These are phyloP conservation scores for Bryum argenteum DNA, from an alignment of 225 moss, liverwort and hornwort genomes.

Conservation along the genomic window DNA sequence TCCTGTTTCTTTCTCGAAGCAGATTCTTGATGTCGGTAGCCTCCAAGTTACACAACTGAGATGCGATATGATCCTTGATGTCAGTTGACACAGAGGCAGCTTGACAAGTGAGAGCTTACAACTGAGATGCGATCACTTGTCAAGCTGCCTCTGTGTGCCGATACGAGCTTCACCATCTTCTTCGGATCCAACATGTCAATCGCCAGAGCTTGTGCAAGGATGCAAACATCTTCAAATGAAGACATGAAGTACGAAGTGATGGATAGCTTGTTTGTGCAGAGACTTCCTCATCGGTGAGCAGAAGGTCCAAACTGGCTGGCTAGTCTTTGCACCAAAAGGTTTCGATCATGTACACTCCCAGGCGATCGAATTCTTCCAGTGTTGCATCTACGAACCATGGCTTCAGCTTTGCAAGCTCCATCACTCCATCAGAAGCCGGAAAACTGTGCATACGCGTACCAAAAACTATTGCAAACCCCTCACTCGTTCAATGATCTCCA, in stretches of 20 bases:
- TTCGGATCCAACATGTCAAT: slow-evolving; percentile 8
- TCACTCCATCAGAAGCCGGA: too few species aligned
- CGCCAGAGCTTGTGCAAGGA: background rate
- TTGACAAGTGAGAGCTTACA: too few species aligned
- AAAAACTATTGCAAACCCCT: too few species aligned
- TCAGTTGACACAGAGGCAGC: too few species aligned
- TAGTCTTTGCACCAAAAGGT: slow-evolving; percentile 8
- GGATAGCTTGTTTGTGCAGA: background rate
- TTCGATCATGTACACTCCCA: slow-evolving; percentile 24
- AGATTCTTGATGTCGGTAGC: slow-evolving; percentile 22
- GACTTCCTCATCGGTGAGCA: background rate
- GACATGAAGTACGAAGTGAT: slow-evolving; percentile 12
- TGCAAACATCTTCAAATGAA: background rate
- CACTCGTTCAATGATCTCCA: too few species aligned
- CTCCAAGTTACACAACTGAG: slow-evolving; percentile 3
- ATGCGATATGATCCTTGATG: slow-evolving; percentile 23
- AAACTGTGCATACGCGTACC: too few species aligned
- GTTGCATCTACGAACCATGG: slow-evolving; percentile 20
- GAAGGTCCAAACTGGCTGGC: background rate
- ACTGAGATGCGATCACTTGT: background rate
- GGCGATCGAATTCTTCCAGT: slow-evolving; percentile 16
- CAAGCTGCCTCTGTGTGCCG: background rate
- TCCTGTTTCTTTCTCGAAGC: background rate
- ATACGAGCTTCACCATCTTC: slow-evolving; percentile 24
- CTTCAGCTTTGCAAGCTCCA: slow-evolving; percentile 19